Percentiles rank a stretch among this genome's conserved stretches.
Evolutionary conservation across 2,329 filamentous ascomycete genomes (phyloP).

Genomic region (Trichophyton schoenleinii): DNA sequence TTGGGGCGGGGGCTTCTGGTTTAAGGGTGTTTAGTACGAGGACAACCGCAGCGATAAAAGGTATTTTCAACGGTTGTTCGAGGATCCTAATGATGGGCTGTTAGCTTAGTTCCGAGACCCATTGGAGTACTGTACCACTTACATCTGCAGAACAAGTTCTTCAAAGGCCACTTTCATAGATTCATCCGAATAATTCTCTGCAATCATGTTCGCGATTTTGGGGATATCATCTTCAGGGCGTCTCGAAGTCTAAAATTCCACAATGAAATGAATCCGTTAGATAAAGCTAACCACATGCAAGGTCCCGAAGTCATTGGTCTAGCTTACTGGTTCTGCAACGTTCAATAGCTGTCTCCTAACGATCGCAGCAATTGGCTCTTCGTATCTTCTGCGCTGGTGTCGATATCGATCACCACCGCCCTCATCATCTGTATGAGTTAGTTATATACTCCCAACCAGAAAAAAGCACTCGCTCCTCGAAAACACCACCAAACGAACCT

Average conservation of each 20-base stretch:
- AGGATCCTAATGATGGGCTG: constrained; percentile 39
- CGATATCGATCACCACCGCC: constrained; percentile 58
- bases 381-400: constrained; percentile 59
- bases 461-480: background rate
- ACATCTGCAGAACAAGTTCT: constrained; percentile 62
- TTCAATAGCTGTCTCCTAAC: constrained; percentile 66
- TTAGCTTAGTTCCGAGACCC: background rate
- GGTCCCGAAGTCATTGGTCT: background rate
- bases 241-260: constrained; percentile 44
- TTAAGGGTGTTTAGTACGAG: constrained; percentile 68
- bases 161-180: constrained; percentile 62
- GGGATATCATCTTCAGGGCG: constrained; percentile 67
- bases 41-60: constrained; percentile 75
- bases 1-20: constrained; percentile 57
- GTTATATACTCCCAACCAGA: no score
- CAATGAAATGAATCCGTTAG: background rate
- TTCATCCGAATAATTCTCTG: constrained; percentile 76
- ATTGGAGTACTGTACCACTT: constrained; percentile 20
- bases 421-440: constrained; percentile 52
- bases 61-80: constrained; percentile 96
- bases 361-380: constrained; percentile 57
- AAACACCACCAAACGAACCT: constrained; percentile 42
- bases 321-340: constrained; percentile 58
- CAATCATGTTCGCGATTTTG: constrained; percentile 60
- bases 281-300: background rate